These are phyloP conservation scores for Cynanchum wilfordii DNA, from an alignment of 257 asterid genomes.

Conservation along the genomic window DNA sequence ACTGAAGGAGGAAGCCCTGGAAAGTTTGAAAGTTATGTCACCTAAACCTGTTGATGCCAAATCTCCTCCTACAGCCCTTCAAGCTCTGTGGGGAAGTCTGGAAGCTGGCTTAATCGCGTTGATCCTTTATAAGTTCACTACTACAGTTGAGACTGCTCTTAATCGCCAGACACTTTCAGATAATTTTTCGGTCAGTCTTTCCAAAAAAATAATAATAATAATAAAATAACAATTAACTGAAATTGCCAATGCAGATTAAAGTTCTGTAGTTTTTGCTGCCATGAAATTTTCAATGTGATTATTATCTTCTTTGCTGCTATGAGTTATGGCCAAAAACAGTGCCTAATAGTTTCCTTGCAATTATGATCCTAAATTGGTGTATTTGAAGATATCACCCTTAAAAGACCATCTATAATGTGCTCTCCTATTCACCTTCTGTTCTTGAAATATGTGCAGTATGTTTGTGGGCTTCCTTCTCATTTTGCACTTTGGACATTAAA, in stretches of 20 bases:
- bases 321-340: too few relatives aligned
- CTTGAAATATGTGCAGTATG: neutral
- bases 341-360: too few relatives aligned
- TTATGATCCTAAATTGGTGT: too few relatives aligned
- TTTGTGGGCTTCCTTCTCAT: neutral
- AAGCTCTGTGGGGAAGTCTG: slow-evolving; percentile 76
- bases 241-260: too few relatives aligned
- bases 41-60: slow-evolving; percentile 44
- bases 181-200: slow-evolving; percentile 58
- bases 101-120: slow-evolving; percentile 66
- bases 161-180: slow-evolving; percentile 72
- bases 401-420: neutral
- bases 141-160: slow-evolving; percentile 67
- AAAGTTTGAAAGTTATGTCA: slow-evolving; percentile 57
- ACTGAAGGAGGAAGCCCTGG: slow-evolving; percentile 65
- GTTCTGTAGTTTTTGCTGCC: too few relatives aligned
- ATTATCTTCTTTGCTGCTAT: too few relatives aligned
- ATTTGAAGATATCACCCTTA: neutral
- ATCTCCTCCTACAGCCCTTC: slow-evolving; percentile 64
- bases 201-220: too few relatives aligned
- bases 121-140: slow-evolving; percentile 71
- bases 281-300: too few relatives aligned
- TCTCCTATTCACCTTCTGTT: neutral
- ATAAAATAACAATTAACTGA: too few relatives aligned
- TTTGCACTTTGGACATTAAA: neutral